These are phyloP conservation scores for Erigeron philadelphicus DNA, from an alignment of 140 eudicot species.

Conservation along the genomic window DNA sequence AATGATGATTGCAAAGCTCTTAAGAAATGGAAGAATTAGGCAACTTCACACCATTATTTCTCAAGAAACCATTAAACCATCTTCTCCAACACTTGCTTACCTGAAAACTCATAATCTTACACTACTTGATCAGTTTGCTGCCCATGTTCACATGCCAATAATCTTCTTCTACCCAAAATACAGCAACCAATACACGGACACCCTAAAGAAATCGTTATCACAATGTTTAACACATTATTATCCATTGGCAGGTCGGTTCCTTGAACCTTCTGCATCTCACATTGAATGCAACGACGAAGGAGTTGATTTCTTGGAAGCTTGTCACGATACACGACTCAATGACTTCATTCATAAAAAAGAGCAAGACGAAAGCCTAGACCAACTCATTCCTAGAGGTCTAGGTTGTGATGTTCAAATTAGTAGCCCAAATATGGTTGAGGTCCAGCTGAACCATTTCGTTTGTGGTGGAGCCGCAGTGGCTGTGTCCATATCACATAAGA, in stretches of 20 bases:
- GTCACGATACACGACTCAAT: neutral
- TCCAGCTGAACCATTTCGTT: slow-evolving; percentile 5
- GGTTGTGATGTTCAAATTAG: neutral
- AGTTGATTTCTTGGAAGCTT: slow-evolving; percentile 11
- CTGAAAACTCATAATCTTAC: neutral
- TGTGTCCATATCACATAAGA: neutral
- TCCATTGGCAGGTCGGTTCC: neutral
- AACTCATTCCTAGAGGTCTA: neutral
- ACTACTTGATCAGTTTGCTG: neutral
- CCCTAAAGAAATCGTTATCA: slow-evolving; percentile 1
- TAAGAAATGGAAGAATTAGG: neutral
- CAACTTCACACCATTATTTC: neutral
- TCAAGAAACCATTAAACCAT: slow-evolving; percentile 7
- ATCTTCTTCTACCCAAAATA: neutral
- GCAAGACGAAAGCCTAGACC: slow-evolving; percentile 8
- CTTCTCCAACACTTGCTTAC: slow-evolving; percentile 5
- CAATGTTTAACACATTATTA: neutral
- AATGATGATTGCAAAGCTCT: neutral
- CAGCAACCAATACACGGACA: neutral
- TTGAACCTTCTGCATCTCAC: neutral
- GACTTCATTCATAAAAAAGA: slow-evolving; percentile 1
- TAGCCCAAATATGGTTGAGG: slow-evolving; percentile 4
- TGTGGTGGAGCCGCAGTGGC: slow-evolving; percentile 10
- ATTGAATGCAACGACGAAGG: neutral
- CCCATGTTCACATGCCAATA: neutral